These are phyloP conservation scores for Plenodomus biglobosus DNA, from an alignment of 2,329 filamentous ascomycete genomes.

Conservation along the genomic window DNA sequence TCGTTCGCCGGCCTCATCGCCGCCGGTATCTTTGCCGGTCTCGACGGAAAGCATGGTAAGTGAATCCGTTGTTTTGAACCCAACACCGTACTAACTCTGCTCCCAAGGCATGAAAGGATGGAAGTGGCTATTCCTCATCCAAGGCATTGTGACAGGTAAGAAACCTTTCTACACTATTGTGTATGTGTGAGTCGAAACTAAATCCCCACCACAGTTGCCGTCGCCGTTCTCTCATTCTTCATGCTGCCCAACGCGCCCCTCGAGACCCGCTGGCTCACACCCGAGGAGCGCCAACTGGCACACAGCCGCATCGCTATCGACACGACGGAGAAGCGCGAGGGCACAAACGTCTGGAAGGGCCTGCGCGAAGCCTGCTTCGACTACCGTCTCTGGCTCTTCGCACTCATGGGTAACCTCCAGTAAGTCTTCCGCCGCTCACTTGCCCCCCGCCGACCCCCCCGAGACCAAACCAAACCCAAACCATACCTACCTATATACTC, in stretches of 20 bases:
- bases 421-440: too few species aligned
- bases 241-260: constrained; percentile 28
- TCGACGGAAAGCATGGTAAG: constrained; percentile 46
- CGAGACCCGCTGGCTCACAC: constrained; percentile 48
- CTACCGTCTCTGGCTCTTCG: constrained; percentile 18
- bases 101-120: constrained; percentile 33
- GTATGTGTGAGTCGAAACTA: too few species aligned
- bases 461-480: too few species aligned
- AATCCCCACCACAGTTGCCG: too few species aligned
- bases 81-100: background rate
- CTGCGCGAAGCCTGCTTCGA: constrained; percentile 16
- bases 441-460: too few species aligned
- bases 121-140: constrained; percentile 49
- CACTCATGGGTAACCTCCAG: constrained; percentile 22
- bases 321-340: constrained; percentile 42
- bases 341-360: constrained; percentile 17
- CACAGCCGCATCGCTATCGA: constrained; percentile 45
- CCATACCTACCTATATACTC: too few species aligned
- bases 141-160: constrained; percentile 38
- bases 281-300: constrained; percentile 45
- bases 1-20: constrained; percentile 48
- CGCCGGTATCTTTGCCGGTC: constrained; percentile 36
- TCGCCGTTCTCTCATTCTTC: constrained; percentile 22
- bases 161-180: background rate
- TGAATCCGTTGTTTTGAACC: background rate